Conservation (phyloP, 192 early-diverging fungal genomes). For the Dispira parvispora region DNA sequence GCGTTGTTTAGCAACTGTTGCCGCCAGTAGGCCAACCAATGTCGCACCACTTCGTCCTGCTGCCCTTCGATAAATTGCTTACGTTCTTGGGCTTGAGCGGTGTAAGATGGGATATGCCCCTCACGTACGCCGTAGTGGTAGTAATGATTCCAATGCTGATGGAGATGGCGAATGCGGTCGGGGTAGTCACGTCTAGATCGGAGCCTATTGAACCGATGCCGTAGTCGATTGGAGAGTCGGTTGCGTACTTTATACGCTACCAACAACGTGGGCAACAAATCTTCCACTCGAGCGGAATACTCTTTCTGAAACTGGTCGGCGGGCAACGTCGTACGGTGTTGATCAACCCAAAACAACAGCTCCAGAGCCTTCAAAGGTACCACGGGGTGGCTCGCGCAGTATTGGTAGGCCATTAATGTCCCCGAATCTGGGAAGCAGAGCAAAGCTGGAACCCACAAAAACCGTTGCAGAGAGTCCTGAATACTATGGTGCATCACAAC, state of each 20-base stretch:
- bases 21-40: neutral
- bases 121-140: neutral
- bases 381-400: neutral
- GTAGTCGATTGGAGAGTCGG: neutral
- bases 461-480: neutral
- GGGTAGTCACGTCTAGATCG: neutral
- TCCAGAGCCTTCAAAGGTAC: neutral
- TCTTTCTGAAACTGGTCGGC: neutral
- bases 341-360: neutral
- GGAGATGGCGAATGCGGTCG: neutral
- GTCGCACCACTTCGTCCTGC: neutral
- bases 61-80: neutral
- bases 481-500: neutral
- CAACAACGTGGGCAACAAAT: neutral
- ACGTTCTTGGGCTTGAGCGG: neutral
- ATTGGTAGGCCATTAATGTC: neutral
- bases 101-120: neutral
- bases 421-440: neutral
- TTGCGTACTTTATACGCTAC: neutral
- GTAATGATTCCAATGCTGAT: neutral
- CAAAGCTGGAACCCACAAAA: neutral
- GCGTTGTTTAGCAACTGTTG: no score
- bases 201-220: neutral
- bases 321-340: neutral
- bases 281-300: neutral